A percentile compares a stretch with the other conserved stretches of the same genome.
Conservation (phyloP, 139 green algal genomes). For the Edaphochlamys debaryana region DNA sequence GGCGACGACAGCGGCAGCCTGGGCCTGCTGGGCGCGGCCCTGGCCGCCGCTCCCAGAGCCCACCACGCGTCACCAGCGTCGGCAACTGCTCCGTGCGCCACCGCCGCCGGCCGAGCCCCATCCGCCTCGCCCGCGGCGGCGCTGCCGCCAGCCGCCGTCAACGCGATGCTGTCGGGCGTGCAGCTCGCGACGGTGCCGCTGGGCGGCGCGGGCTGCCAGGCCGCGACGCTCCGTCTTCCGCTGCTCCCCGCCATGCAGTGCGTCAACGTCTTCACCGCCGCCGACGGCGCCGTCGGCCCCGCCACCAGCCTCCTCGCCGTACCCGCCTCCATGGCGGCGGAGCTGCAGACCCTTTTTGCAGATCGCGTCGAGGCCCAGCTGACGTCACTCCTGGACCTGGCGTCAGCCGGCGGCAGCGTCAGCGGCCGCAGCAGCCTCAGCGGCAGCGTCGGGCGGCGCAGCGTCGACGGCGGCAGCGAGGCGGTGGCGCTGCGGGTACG, state of each 20-base stretch:
- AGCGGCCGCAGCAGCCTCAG: too few species aligned
- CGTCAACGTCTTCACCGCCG: conserved; percentile 12
- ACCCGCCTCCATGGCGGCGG: neutral
- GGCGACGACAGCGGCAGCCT: too few species aligned
- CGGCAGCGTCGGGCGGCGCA: too few species aligned
- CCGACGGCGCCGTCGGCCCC: neutral
- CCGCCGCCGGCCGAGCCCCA: too few species aligned
- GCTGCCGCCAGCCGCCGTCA: neutral
- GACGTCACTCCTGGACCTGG: neutral
- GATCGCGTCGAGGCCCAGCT: neutral
- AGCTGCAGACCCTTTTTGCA: neutral
- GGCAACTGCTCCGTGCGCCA: too few species aligned
- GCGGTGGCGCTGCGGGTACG: too few species aligned
- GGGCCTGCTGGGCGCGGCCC: too few species aligned
- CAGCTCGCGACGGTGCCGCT: neutral
- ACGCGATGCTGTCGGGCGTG: neutral
- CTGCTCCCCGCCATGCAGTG: neutral
- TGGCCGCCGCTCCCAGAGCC: too few species aligned
- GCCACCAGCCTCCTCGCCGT: conserved; percentile 11
- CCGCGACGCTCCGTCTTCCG: neutral
- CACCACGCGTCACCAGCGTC: too few species aligned
- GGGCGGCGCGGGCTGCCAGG: neutral
- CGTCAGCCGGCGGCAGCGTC: too few species aligned
- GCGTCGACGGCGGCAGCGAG: too few species aligned
- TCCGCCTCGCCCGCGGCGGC: too few species aligned